A percentile compares a stretch with the other conserved stretches of the same genome.
These are phyloP conservation scores for Curvularia verruculosa DNA, from an alignment of 2,329 filamentous ascomycete species.

Conservation along the genomic window DNA sequence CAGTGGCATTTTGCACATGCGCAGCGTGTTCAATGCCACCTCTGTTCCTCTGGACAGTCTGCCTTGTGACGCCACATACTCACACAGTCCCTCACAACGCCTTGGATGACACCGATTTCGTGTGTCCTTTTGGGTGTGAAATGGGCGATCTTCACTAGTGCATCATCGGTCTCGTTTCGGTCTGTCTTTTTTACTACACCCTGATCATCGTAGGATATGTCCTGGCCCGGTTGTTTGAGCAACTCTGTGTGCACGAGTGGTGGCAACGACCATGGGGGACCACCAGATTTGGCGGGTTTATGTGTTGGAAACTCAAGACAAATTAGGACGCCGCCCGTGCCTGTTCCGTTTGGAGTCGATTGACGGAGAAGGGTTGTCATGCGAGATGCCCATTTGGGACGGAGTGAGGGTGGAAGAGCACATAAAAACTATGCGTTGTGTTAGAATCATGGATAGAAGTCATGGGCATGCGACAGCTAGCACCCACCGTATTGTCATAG, in stretches of 20 bases:
- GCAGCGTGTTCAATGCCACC: conserved; percentile 5
- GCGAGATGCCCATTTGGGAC: conserved; percentile 64
- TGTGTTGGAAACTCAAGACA: conserved; percentile 80
- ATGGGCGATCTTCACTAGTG: conserved; percentile 56
- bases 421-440: conserved; percentile 61
- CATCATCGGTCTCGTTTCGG: conserved; percentile 48
- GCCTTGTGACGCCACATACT: conserved; percentile 55
- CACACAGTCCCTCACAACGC: conserved; percentile 58
- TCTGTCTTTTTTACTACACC: conserved; percentile 58
- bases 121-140: conserved; percentile 65
- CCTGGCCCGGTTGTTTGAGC: conserved; percentile 71
- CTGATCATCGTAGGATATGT: conserved; percentile 65
- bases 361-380: conserved; percentile 61
- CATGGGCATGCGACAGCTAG: background rate
- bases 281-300: conserved; percentile 68
- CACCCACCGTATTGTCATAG: conserved; percentile 66
- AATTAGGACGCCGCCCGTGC: conserved; percentile 57
- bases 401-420: conserved; percentile 60
- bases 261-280: conserved; percentile 75
- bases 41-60: conserved; percentile 8
- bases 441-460: conserved; percentile 7
- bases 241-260: conserved; percentile 74
- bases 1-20: background rate
- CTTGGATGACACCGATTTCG: conserved; percentile 52
- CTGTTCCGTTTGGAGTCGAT: conserved; percentile 6